Conservation (phyloP, 768 basidiomycete species). For the Lanmaoa pseudosensibilis region DNA sequence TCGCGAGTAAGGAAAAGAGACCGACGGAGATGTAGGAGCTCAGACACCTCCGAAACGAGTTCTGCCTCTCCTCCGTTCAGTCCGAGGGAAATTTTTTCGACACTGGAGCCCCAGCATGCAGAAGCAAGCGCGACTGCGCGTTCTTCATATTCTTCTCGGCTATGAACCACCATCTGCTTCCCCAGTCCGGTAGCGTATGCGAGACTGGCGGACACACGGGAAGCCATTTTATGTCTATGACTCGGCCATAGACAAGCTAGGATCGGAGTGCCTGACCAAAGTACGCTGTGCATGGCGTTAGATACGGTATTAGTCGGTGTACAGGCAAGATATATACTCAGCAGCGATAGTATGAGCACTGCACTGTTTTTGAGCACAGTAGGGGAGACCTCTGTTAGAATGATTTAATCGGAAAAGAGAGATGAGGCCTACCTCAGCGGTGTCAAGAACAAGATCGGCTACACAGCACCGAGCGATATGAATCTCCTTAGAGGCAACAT, state of each 20-base stretch:
- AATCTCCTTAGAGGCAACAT: slow-evolving; percentile 46
- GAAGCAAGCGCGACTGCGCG: slow-evolving; percentile 44
- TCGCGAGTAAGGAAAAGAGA: slow-evolving; percentile 44
- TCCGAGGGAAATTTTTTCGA: slow-evolving; percentile 1
- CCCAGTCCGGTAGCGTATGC: slow-evolving; percentile 50
- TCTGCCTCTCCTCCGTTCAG: not conserved
- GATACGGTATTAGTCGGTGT: not conserved
- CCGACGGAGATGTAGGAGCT: slow-evolving; percentile 41
- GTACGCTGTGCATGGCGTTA: slow-evolving; percentile 35
- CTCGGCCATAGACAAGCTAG: slow-evolving; percentile 46
- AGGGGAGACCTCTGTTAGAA: not conserved
- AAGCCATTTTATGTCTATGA: slow-evolving; percentile 49
- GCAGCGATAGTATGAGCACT: slow-evolving; percentile 53
- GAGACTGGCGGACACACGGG: slow-evolving; percentile 50
- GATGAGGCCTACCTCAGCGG: slow-evolving; percentile 41
- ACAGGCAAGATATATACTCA: slow-evolving; percentile 36
- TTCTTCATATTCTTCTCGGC: slow-evolving; percentile 44
- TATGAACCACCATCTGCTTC: slow-evolving; percentile 45
- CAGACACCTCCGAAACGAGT: slow-evolving; percentile 24
- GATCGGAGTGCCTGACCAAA: slow-evolving; percentile 54
- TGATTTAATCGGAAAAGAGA: not conserved
- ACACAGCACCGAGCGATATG: slow-evolving; percentile 47
- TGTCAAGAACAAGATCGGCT: slow-evolving; percentile 53
- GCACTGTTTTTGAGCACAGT: slow-evolving; percentile 34
- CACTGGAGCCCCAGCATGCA: slow-evolving; percentile 23